Conservation (phyloP, 2,329 filamentous ascomycete genomes). For the Geosmithia morbida region DNA sequence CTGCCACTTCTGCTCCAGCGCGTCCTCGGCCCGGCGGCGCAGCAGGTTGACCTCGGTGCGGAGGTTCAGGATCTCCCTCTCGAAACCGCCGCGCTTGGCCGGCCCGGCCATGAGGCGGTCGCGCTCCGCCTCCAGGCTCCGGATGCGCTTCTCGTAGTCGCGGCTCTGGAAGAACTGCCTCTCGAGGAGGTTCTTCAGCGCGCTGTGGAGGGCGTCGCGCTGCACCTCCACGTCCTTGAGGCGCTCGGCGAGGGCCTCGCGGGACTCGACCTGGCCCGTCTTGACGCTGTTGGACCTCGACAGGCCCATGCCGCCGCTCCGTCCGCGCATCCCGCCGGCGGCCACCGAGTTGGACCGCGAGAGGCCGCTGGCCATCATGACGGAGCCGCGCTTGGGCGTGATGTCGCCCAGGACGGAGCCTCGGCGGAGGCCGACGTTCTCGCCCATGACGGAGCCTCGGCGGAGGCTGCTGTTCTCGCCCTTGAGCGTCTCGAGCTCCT, state of each 20-base stretch:
- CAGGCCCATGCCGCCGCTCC: constrained; percentile 23
- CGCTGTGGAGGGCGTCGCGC: constrained; percentile 78
- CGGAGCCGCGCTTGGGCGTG: constrained; percentile 3
- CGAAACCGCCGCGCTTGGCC: constrained; percentile 65
- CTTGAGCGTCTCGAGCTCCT: constrained; percentile 62
- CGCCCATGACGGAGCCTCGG: constrained; percentile 20
- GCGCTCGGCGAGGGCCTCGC: constrained; percentile 60
- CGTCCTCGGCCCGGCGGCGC: constrained; percentile 79
- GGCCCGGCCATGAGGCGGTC: constrained; percentile 55
- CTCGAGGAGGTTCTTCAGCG: constrained; percentile 71
- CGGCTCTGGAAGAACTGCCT: constrained; percentile 75
- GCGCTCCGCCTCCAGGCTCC: constrained; percentile 62
- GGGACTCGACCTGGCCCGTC: constrained; percentile 35
- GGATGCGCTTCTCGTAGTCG: constrained; percentile 71
- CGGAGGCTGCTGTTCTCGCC: constrained; percentile 49
- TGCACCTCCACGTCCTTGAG: constrained; percentile 90
- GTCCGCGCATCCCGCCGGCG: constrained; percentile 25
- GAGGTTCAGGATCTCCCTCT: constrained; percentile 66
- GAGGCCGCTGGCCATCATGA: constrained; percentile 29
- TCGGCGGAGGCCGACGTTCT: constrained; percentile 46
- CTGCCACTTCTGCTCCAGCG: constrained; percentile 89
- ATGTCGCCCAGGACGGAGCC: constrained; percentile 8
- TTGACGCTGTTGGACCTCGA: constrained; percentile 47
- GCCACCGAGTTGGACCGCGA: constrained; percentile 56
- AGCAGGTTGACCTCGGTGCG: constrained; percentile 75